These are phyloP conservation scores for Tremella mesenterica DNA, from an alignment of 768 basidiomycete species.

Conservation along the genomic window DNA sequence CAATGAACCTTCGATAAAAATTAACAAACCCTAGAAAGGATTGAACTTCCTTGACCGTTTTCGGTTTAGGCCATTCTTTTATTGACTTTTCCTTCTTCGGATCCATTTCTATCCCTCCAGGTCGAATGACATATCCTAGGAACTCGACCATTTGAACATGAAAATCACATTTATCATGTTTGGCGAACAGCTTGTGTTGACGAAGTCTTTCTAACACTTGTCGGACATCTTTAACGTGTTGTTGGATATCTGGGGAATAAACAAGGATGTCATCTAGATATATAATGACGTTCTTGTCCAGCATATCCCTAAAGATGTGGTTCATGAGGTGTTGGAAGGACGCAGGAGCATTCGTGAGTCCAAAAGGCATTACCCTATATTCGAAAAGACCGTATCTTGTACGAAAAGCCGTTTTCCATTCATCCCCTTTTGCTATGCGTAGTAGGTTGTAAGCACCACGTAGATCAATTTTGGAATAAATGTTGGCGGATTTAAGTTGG, in stretches of 20 bases:
- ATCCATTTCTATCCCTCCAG: slow-evolving; percentile 1
- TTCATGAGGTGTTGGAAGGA: slow-evolving; percentile 27
- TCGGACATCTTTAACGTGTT: too few species aligned
- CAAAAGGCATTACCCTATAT: slow-evolving; percentile 27
- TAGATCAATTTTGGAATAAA: slow-evolving; percentile 42
- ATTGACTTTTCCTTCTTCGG: background rate
- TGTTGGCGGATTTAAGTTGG: slow-evolving; percentile 11
- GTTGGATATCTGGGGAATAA: slow-evolving; percentile 9
- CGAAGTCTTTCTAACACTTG: slow-evolving; percentile 18
- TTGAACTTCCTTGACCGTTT: slow-evolving; percentile 11
- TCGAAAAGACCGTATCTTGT: slow-evolving; percentile 34
- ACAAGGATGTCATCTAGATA: slow-evolving; percentile 32
- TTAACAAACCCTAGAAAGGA: slow-evolving; percentile 21
- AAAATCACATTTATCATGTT: slow-evolving; percentile 28
- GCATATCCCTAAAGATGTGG: slow-evolving; percentile 17
- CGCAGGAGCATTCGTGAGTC: slow-evolving; percentile 27
- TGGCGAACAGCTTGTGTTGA: slow-evolving; percentile 10
- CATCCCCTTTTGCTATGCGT: slow-evolving; percentile 46
- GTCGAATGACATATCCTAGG: slow-evolving; percentile 18
- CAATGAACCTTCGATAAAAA: slow-evolving; percentile 26
- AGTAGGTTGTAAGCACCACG: slow-evolving; percentile 48
- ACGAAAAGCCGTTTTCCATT: slow-evolving; percentile 48
- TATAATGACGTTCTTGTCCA: slow-evolving; percentile 8
- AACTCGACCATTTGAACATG: slow-evolving; percentile 13
- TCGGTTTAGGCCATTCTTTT: slow-evolving; percentile 17